Evolutionary conservation across 176 grass and related monocot species (phyloP).

Genomic region (Echinochloa phyllopogon): DNA sequence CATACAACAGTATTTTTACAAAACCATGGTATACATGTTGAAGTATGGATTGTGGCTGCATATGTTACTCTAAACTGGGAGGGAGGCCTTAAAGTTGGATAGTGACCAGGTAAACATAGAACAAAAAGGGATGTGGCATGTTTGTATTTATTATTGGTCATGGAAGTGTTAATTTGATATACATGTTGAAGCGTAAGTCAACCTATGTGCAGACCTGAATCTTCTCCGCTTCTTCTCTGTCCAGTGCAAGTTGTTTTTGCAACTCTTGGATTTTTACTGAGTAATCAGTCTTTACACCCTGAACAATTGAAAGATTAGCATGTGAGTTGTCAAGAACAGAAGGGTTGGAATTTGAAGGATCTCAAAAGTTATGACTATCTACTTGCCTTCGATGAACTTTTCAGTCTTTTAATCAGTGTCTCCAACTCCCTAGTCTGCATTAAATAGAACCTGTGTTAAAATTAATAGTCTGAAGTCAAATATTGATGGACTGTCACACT

Average conservation of each 20-base stretch:
- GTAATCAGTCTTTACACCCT: slow-evolving; percentile 93
- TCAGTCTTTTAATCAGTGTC: slow-evolving; percentile 79
- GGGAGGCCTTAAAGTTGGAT: too few species aligned
- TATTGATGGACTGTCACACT: slow-evolving; percentile 13
- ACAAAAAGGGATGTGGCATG: neutral
- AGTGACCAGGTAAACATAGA: neutral
- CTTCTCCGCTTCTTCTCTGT: slow-evolving; percentile 92
- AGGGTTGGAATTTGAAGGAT: neutral
- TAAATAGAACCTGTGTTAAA: slow-evolving; percentile 37
- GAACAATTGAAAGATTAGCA: slow-evolving; percentile 40
- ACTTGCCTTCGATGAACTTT: slow-evolving; percentile 85
- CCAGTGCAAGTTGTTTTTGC: slow-evolving; percentile 90
- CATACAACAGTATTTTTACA: too few species aligned
- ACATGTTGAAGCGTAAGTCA: slow-evolving; percentile 7
- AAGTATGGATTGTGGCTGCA: too few species aligned
- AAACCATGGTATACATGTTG: too few species aligned
- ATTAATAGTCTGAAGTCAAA: slow-evolving; percentile 34
- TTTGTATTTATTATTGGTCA: slow-evolving; percentile 7
- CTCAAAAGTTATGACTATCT: slow-evolving; percentile 34
- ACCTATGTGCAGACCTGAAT: slow-evolving; percentile 61
- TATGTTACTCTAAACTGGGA: too few species aligned
- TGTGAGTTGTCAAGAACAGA: slow-evolving; percentile 19
- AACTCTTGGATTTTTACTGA: slow-evolving; percentile 88
- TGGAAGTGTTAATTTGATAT: slow-evolving; percentile 13
- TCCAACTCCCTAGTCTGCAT: slow-evolving; percentile 88